Base-by-base conservation (phyloP, 352 stramenopile species). In the Phytophthora macrochlamydospora region DNA sequence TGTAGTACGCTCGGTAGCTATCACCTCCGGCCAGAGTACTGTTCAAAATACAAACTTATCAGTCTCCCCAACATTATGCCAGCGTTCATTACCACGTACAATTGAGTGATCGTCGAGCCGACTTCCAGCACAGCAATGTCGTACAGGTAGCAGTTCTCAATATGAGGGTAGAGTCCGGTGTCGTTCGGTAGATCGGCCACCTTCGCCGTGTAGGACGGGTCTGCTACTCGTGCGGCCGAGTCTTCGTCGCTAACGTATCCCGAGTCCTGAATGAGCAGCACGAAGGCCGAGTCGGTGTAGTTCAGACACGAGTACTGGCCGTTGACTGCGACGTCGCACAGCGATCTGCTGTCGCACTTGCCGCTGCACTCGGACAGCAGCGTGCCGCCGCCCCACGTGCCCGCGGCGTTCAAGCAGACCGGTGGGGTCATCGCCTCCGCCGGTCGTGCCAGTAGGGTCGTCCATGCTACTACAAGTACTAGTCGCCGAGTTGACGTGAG, bases 81-180 rank as follows among this genome's bases (percentile, higher is more conserved):
- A 24, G 18, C 18, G 18, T 24, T 24, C 18, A 24, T 24, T 24
- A 24, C 18, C 18, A 58, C 63, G 32, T 63, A 71, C 64, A 71
- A 48, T 71, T 67, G 57, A 29, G 65, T 43, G 12, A 67, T 51
- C 11, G 37, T 14, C 12, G 58, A 67, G 11, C 58, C 52, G 9
- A 71, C 51, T 31, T 71, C 51, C 7, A 71, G 58, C 30, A 43
- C 56, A 28, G 58, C n/a, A 33, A 71, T 58, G 44, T 63, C 59
- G 37, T 67, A 71, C 44, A 71, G 30, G 46, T 71, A 67, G 52
- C 64, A 71, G 28, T 71, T 71, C 3, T 51, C 35, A 35, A 71
- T 59, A 6, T 59, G 43, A 38, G 64, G 64, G 29, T 67, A 71
- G 24, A 48, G 30, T 2, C 24, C 45, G 29, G 57, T 67, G 46